Conservation (phyloP, 805 yeast genomes). For the Candida verbasci region DNA sequence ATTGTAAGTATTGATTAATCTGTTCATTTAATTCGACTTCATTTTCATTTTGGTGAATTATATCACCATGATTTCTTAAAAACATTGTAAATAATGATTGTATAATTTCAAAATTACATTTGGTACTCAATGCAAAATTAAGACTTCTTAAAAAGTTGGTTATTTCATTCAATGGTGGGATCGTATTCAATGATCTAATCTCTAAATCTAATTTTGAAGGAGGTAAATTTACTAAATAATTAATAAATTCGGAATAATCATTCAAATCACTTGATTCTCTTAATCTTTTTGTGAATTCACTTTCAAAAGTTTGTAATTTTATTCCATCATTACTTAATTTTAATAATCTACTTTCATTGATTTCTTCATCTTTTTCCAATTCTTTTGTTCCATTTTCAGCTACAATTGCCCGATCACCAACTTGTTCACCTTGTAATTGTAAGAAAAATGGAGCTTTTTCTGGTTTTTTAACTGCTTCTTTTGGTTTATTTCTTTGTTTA, state of each 20-base stretch:
- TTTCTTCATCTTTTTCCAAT: slow-evolving; percentile 13
- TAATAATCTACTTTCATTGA: slow-evolving; percentile 30
- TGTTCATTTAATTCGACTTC: slow-evolving; percentile 41
- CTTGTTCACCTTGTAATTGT: slow-evolving; percentile 57
- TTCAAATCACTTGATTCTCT: slow-evolving; percentile 44
- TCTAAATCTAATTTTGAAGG: slow-evolving; percentile 84
- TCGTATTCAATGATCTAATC: slow-evolving; percentile 67
- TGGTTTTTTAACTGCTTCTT: slow-evolving; percentile 81
- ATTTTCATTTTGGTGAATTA: slow-evolving; percentile 40
- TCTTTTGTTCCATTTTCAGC: slow-evolving; percentile 27
- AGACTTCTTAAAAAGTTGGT: slow-evolving; percentile 64
- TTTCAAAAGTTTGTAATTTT: slow-evolving; percentile 55
- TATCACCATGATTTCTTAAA: slow-evolving; percentile 78
- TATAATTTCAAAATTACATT: slow-evolving; percentile 66
- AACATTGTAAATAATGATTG: slow-evolving; percentile 79
- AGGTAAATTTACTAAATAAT: slow-evolving; percentile 52
- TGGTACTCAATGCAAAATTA: slow-evolving; percentile 50
- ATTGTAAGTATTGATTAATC: slow-evolving; percentile 45
- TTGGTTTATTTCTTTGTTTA: slow-evolving; percentile 83
- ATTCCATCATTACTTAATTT: slow-evolving; percentile 25
- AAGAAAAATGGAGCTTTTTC: slow-evolving; percentile 80
- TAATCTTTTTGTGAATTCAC: slow-evolving; percentile 63
- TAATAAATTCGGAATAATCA: slow-evolving; percentile 50
- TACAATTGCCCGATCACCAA: slow-evolving; percentile 63
- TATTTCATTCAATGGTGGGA: slow-evolving; percentile 66